Base-by-base conservation (phyloP, 2,329 filamentous ascomycete species). In the Ceratocystis destructans region DNA sequence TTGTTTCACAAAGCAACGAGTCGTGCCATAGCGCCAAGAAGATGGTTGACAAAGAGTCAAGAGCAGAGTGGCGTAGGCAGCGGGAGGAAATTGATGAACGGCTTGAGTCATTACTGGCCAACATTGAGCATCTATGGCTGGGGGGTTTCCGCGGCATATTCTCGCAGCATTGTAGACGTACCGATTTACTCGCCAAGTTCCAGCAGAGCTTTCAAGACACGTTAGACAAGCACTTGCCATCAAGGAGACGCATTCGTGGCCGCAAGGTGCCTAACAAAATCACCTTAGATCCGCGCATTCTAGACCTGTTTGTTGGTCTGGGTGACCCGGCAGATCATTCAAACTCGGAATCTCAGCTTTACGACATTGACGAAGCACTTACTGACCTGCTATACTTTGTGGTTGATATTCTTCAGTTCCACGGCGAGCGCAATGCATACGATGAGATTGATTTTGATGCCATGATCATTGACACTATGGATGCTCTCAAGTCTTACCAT, bases 81-180 rank as follows among this genome's bases (percentile, higher is more conserved):
- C 84, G 95, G 15, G 87, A 94, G 74, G 82, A 82, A 2, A 79
- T 99, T 17, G 94, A 99, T 72, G 77, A 78, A 41, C 85, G 90
- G 8, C 80, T 99, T 28, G 86, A 84, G 69, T 86, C 89, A 63
- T 81, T 99, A 8, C 79, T 99, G 1, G 80, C 86, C 65, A 95
- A 90, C 68, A 88, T 99, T 48, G 93, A 99, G 75, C 87, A 89
- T 69, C 86, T 94, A 25, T 99, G 94, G 94, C 83, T 99, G 4
- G 92, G 93, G 62, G 94, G 94, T 0, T 99, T 99, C 80, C 87
- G 86, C 67, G 92, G 93, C 17, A 87, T 99, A n/a, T 93, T 99
- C 72, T 92, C 90, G 1, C 87, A 89, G 65, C 83, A 88, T 64
- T 75, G 79, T 62, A 80, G 82, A 46, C 80, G 87, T 22, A 77